Base-by-base conservation (phyloP, 495 filamentous ascomycete genomes). In the Cryomyces antarcticus region DNA sequence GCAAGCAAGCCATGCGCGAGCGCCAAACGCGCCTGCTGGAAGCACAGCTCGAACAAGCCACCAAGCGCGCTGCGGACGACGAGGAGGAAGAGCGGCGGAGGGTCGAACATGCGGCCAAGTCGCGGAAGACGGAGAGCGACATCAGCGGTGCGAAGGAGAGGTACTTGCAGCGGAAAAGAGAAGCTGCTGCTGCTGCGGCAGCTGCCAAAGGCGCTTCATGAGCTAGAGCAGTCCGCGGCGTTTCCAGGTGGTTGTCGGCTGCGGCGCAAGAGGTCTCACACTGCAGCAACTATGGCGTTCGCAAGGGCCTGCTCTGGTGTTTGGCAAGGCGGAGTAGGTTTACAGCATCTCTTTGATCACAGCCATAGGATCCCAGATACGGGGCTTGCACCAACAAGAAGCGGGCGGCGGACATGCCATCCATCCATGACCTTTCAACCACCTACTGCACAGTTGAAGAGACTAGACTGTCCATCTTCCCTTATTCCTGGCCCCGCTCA, bases 11-110 rank as follows among this genome's bases (percentile, higher is more conserved):
- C 0, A 77, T 78, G 67, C 68, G 83, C 17, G 82, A 85, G 52
- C 67, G 85, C 35, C 85, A 94, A 62, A 82, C 78, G 4, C 72
- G 78, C 46, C 88, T 93, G 80, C 70, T 97, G 37, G 85, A 87
- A 51, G 69, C 73, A 41, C 82, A 87, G 56, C 57, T 93, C 36
- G 82, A 82, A 50, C 71, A 80, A 51, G 69, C 72, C 40, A 69
- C 78, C 4, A 86, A 85, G 56, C 65, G 81, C 48, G 72, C 75
- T 30, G 49, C 73, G 7, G 80, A 83, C 44, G 78, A 85, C 48
- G 84, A 82, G 41, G 82, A 80, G 44, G 73, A 73, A 39, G 79
- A 80, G 44, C 59, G 60, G 52, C 61, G 70, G 54, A 78, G 77
- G 62, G 55, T 75, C 27, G 82, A 84, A 52, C 68, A 83, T 42